Evolutionary conservation across 495 filamentous ascomycete species (phyloP).

Genomic region (Podospora comata): DNA sequence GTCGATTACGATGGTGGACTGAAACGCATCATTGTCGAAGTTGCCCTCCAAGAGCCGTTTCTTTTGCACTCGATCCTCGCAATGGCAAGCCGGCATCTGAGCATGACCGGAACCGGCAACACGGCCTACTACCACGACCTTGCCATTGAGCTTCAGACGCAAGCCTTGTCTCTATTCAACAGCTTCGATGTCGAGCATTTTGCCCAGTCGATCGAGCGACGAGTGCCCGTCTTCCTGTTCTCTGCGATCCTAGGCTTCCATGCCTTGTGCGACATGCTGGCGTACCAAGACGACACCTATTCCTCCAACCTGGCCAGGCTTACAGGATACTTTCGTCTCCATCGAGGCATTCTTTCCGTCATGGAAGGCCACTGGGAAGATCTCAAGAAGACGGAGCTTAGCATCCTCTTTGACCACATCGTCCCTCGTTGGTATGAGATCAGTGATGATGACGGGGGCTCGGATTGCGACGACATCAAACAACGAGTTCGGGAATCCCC

Average conservation of each 20-base stretch:
- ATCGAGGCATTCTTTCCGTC: slow-evolving; percentile 41
- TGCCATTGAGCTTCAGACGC: slow-evolving; percentile 49
- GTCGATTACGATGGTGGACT: slow-evolving; percentile 4
- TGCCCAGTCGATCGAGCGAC: slow-evolving; percentile 31
- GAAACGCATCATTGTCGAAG: slow-evolving; percentile 16
- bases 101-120: slow-evolving; percentile 31
- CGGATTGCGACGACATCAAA: slow-evolving; percentile 28
- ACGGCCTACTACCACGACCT: slow-evolving; percentile 40
- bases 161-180: slow-evolving; percentile 47
- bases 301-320: slow-evolving; percentile 40
- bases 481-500: slow-evolving; percentile 12
- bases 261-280: slow-evolving; percentile 45
- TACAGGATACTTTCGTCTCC: slow-evolving; percentile 41
- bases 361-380: slow-evolving; percentile 28
- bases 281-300: slow-evolving; percentile 33
- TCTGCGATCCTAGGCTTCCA: slow-evolving; percentile 46
- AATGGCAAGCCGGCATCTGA: slow-evolving; percentile 45
- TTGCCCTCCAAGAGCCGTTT: slow-evolving; percentile 30
- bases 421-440: slow-evolving; percentile 17
- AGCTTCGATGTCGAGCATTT: slow-evolving; percentile 26
- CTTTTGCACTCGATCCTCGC: slow-evolving; percentile 49
- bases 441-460: slow-evolving; percentile 23
- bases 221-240: slow-evolving; percentile 49
- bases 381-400: slow-evolving; percentile 25
- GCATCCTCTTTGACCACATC: slow-evolving; percentile 24